These are phyloP conservation scores for Clausena lansium DNA, from an alignment of 345 rosid species.

Conservation along the genomic window DNA sequence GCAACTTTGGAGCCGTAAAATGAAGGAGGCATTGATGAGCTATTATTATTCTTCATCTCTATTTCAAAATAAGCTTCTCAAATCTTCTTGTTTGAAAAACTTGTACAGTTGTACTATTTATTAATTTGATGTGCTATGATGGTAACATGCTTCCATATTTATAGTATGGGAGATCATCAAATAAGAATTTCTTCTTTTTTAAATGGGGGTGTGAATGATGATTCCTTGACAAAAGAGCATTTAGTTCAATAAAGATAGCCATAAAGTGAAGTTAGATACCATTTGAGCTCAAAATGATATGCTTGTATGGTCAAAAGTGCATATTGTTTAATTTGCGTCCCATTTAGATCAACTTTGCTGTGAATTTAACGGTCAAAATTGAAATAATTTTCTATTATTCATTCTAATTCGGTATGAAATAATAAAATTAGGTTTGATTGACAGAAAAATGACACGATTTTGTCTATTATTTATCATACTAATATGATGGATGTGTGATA, in stretches of 20 bases:
- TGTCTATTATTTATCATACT: background rate
- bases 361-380: background rate
- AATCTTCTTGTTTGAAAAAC: background rate
- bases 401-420: background rate
- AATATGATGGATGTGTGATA: background rate
- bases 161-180: background rate
- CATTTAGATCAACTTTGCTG: background rate
- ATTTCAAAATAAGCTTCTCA: background rate
- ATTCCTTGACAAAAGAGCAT: slow-evolving; percentile 5
- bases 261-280: background rate
- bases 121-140: background rate
- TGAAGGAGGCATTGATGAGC: slow-evolving; percentile 22
- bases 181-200: background rate
- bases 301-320: background rate
- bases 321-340: background rate
- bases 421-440: background rate
- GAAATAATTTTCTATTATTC: background rate
- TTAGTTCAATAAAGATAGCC: background rate
- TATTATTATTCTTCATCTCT: slow-evolving; percentile 26
- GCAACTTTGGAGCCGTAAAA: background rate
- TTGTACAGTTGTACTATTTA: no score
- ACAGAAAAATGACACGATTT: background rate
- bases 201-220: background rate
- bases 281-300: background rate
- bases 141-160: background rate